Base-by-base conservation (phyloP, 31 red algal genomes). In the Asparagopsis taxiformis region DNA sequence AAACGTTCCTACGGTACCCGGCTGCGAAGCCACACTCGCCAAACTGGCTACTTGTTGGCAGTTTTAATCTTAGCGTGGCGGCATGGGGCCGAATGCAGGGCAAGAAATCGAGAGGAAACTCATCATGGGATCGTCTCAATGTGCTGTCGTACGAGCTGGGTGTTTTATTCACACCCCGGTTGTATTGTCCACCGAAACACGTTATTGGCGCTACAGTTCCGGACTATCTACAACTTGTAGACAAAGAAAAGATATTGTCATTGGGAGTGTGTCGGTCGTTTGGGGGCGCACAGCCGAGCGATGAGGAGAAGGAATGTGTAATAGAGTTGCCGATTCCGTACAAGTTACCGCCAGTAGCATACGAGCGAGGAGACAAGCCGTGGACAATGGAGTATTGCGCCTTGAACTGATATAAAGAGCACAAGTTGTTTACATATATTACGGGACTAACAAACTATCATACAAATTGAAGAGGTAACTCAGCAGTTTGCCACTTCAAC, bases 21-120 rank as follows among this genome's bases (percentile, higher is more conserved):
- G 11, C 13, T n/a, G 35, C 65, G 5, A 55, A 28, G 1, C 62
- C 74, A 10, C 51, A 55, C 2, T 35, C n/a, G 6, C 62, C 70
- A 53, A 26, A 55, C 13, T 98, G 85, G 85, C 53, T 90, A 31
- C 59, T 93, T 24, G 29, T 98, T 17, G 87, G 89, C 19, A 93
- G 82, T 35, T 87, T 88, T 39, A 98, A 98, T 60, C 63, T 98
- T 4, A 89, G 83, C 55, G 66, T 66, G 13, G 82, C 94, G 5
- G 94, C 94, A 31, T 98, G 94, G 94, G 94, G 94, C 3, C 58
- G 75, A n/a, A 73, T 65, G 64, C 48, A 68, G 11, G 74, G 72
- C 13, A 54, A 20, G 21, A 57, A 69, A 33, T 37, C 70, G 57
- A 31, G 55, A 5, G 70, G 49, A 56, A 51, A 33, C 3, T 23